These are phyloP conservation scores for Wickerhamomyces sp. DNA, from an alignment of 1,139 yeast genomes.

Conservation along the genomic window DNA sequence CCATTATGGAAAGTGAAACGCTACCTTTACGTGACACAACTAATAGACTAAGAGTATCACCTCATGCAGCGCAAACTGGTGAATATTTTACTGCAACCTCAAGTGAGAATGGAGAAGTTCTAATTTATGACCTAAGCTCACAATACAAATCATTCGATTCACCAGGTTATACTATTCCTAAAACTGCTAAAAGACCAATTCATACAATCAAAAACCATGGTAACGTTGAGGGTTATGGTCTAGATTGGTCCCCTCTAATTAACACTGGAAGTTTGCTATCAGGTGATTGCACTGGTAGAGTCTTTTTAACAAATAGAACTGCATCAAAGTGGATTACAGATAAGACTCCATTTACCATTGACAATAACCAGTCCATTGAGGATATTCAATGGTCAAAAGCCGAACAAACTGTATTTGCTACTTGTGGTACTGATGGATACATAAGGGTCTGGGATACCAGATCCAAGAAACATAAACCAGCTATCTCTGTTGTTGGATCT, in stretches of 20 bases:
- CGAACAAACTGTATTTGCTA: slow-evolving; percentile 89
- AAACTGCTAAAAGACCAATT: slow-evolving; percentile 70
- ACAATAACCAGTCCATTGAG: slow-evolving; percentile 69
- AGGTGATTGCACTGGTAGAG: slow-evolving; percentile 86
- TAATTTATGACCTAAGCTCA: slow-evolving; percentile 74
- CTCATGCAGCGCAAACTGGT: slow-evolving; percentile 69
- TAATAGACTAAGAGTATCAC: slow-evolving; percentile 82
- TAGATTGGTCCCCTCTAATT: slow-evolving; percentile 92
- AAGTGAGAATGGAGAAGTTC: slow-evolving; percentile 88
- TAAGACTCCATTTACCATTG: slow-evolving; percentile 70
- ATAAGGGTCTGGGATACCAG: slow-evolving; percentile 96
- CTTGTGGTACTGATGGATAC: slow-evolving; percentile 89
- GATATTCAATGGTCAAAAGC: slow-evolving; percentile 96
- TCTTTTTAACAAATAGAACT: slow-evolving; percentile 73
- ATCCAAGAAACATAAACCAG: slow-evolving; percentile 87
- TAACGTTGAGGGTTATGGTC: slow-evolving; percentile 94
- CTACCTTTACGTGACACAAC: slow-evolving; percentile 79
- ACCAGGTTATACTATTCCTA: slow-evolving; percentile 82
- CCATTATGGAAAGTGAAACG: slow-evolving; percentile 79
- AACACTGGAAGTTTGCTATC: slow-evolving; percentile 78
- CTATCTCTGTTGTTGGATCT: slow-evolving; percentile 82
- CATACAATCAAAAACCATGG: slow-evolving; percentile 89
- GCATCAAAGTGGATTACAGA: slow-evolving; percentile 85
- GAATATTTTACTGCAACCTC: slow-evolving; percentile 86
- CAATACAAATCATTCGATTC: slow-evolving; percentile 82